Conservation (phyloP, 306 rosid species). For the Quercus aquifolioides region DNA sequence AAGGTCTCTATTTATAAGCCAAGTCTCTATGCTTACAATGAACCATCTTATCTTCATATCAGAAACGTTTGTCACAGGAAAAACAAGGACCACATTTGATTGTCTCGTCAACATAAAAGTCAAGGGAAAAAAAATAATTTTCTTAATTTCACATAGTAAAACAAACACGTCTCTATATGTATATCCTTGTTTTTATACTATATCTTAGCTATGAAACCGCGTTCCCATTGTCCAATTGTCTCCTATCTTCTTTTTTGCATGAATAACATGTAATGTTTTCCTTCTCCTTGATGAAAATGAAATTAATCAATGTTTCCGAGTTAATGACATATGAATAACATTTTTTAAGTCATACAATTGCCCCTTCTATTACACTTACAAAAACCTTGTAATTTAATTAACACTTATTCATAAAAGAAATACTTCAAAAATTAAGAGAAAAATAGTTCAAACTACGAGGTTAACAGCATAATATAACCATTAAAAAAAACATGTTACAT, state of each 20-base stretch:
- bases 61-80: neutral
- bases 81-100: neutral
- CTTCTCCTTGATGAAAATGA: no score
- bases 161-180: neutral
- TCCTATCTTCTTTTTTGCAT: neutral
- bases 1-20: neutral
- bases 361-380: no score
- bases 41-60: neutral
- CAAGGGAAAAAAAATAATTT: neutral
- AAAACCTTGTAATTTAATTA: no score
- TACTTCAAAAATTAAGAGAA: no score
- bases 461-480: no score
- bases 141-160: neutral
- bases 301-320: no score
- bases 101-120: neutral
- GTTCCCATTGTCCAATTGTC: neutral
- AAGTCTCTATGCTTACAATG: neutral
- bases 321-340: no score
- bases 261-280: neutral
- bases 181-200: no score
- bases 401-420: no score
- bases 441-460: fast-evolving
- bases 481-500: no score
- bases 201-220: no score
- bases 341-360: no score